A percentile compares a stretch with the other conserved stretches of the same genome.
These are phyloP conservation scores for Globisporangium radiosum DNA, from an alignment of 352 stramenopile genomes.

Conservation along the genomic window DNA sequence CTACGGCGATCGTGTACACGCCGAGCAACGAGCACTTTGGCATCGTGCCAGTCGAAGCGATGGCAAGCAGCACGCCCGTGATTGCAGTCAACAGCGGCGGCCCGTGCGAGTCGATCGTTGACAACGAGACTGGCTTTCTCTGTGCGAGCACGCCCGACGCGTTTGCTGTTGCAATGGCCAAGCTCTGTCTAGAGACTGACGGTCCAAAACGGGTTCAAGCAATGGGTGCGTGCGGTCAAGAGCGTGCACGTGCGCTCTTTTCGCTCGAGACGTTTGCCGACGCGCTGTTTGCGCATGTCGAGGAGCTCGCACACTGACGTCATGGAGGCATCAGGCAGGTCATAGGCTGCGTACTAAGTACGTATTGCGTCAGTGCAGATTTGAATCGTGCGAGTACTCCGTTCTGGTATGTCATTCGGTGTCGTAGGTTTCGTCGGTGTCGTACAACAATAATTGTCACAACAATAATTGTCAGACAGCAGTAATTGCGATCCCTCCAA, in stretches of 20 bases:
- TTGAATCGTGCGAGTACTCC: too few species aligned
- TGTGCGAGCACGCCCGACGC: constrained; percentile 49
- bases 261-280: constrained; percentile 73
- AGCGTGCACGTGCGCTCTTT: constrained; percentile 50
- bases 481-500: too few species aligned
- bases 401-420: too few species aligned
- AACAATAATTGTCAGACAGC: too few species aligned
- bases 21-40: constrained; percentile 97
- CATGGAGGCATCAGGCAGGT: constrained; percentile 1
- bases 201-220: constrained; percentile 17
- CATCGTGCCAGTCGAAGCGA: constrained; percentile 98
- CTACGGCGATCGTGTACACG: constrained; percentile 93
- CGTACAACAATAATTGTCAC: too few species aligned
- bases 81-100: constrained; percentile 93
- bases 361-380: too few species aligned
- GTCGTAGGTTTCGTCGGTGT: too few species aligned
- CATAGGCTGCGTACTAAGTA: neutral
- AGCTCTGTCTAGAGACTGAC: constrained; percentile 36
- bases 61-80: constrained; percentile 92
- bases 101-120: constrained; percentile 93
- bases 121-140: constrained; percentile 84
- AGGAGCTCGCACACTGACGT: constrained; percentile 16
- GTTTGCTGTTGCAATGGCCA: constrained; percentile 58
- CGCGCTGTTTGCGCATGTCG: constrained; percentile 44
- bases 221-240: constrained; percentile 46